Base-by-base conservation (phyloP, 192 early-diverging fungal species). In the Coemansia javaensis region DNA sequence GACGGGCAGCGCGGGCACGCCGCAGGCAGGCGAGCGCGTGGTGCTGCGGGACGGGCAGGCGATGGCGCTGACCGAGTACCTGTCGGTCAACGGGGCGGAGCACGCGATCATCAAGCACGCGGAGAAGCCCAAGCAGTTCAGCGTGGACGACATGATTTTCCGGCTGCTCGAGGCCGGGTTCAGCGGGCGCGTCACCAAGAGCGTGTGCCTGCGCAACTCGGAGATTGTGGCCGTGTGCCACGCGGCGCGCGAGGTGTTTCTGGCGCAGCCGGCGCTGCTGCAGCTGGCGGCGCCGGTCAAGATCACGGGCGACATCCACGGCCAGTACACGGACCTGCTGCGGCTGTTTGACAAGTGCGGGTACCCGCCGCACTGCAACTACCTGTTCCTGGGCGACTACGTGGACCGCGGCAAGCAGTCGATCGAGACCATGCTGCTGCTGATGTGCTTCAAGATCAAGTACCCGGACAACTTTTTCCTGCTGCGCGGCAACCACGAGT, bases 371-470 rank as follows among this genome's bases (percentile, higher is more conserved):
- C 59, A 76, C 20, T 79, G 89, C 54, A 96, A 96, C 76, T 98
- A 92, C 69, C 70, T 94, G 48, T 97, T 94, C 54, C 42, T 97
- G 16, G 90, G 92, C 18, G 95, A 98, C 68, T 98, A 98, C 77
- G 95, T 98, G 7, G 95, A 98, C 76, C 84, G 95, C 24, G 95
- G 95, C 49, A 95, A 94, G 66, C 86, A 91, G 74, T 86, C 83
- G 49, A 78, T 98, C 33, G 95, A 98, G 68, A 98, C 91, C 14
- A 94, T 98, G 50, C 72, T 92, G 20, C 63, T 98, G 49, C 73
- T 98, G 47, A 82, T 98, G 44, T 90, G 88, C 64, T 98, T 91
- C 79, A 98, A 98, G 73, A 87, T 97, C 66, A 94, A 97, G 65
- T 93, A 89, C 59, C 90, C 91, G 0, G 92, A 93, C 56, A 97